Evolutionary conservation across 2,329 filamentous ascomycete species (phyloP).

Genomic region (Coniella vitis): DNA sequence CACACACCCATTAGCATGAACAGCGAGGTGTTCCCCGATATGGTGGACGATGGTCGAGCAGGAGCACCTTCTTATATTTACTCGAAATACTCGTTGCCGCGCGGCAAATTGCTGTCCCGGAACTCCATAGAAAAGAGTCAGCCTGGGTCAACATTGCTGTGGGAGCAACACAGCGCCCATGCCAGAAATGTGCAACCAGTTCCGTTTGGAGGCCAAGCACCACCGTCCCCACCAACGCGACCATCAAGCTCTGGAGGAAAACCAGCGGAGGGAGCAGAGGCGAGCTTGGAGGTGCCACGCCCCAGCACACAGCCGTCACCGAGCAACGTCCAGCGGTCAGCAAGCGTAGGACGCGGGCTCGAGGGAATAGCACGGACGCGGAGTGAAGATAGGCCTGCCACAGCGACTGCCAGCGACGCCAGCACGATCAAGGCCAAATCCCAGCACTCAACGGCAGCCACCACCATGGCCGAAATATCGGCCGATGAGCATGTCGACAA

Average conservation of each 20-base stretch:
- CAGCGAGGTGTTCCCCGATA: slow-evolving; percentile 59
- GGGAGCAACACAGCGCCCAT: slow-evolving; percentile 48
- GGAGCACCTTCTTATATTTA: slow-evolving; percentile 74
- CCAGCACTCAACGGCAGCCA: slow-evolving; percentile 39
- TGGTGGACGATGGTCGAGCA: slow-evolving; percentile 39
- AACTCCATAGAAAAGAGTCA: slow-evolving; percentile 52
- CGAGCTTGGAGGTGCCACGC: slow-evolving; percentile 33
- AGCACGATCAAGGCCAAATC: slow-evolving; percentile 45
- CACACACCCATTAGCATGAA: slow-evolving; percentile 68
- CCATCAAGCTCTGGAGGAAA: slow-evolving; percentile 49
- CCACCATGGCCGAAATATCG: slow-evolving; percentile 56
- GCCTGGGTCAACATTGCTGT: slow-evolving; percentile 49
- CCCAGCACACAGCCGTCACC: slow-evolving; percentile 37
- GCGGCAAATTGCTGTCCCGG: slow-evolving; percentile 72
- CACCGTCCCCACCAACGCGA: slow-evolving; percentile 55
- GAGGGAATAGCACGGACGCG: slow-evolving; percentile 42
- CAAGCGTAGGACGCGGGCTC: slow-evolving; percentile 36
- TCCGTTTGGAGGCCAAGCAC: slow-evolving; percentile 38
- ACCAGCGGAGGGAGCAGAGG: slow-evolving; percentile 18
- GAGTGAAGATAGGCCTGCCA: slow-evolving; percentile 24
- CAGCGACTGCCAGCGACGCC: slow-evolving; percentile 45
- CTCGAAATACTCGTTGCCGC: slow-evolving; percentile 74
- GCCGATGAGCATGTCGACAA: slow-evolving; percentile 85
- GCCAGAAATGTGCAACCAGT: slow-evolving; percentile 37
- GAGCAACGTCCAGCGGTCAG: slow-evolving; percentile 38